These are phyloP conservation scores for Schrenkiella parvula DNA, from an alignment of 345 rosid species.

Conservation along the genomic window DNA sequence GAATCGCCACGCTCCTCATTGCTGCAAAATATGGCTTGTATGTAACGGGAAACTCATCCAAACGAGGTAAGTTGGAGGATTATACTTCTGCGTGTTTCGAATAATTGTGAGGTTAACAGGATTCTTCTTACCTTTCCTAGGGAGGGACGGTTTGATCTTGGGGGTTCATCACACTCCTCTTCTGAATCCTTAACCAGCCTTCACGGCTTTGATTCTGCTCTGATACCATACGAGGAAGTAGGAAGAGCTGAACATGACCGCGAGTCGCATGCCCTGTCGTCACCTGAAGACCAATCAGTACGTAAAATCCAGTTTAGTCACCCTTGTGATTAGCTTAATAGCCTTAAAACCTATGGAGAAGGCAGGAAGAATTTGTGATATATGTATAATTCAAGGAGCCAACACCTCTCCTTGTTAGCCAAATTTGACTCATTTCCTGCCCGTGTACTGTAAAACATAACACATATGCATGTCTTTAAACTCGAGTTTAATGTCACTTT, in stretches of 20 bases:
- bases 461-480: neutral
- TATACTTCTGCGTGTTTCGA: constrained; percentile 17
- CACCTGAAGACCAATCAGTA: constrained; percentile 24
- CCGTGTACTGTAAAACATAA: neutral
- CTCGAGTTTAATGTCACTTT: neutral
- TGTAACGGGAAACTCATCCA: constrained; percentile 59
- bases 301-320: constrained; percentile 5
- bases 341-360: neutral
- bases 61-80: constrained; percentile 40
- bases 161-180: neutral
- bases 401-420: neutral
- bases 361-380: neutral
- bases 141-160: constrained; percentile 24
- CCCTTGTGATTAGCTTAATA: neutral
- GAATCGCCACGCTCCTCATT: constrained; percentile 36
- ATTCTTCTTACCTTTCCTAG: neutral
- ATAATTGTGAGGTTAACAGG: neutral
- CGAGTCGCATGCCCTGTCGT: neutral
- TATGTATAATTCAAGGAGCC: neutral
- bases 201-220: constrained; percentile 18
- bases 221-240: constrained; percentile 16
- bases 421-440: neutral
- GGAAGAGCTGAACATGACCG: neutral
- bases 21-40: constrained; percentile 53
- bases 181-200: constrained; percentile 26